Evolutionary conservation across 169 alveolate genomes (phyloP), one percentile per base, ranked within the genome.

Genomic region (Plasmodium falciparum): DNA sequence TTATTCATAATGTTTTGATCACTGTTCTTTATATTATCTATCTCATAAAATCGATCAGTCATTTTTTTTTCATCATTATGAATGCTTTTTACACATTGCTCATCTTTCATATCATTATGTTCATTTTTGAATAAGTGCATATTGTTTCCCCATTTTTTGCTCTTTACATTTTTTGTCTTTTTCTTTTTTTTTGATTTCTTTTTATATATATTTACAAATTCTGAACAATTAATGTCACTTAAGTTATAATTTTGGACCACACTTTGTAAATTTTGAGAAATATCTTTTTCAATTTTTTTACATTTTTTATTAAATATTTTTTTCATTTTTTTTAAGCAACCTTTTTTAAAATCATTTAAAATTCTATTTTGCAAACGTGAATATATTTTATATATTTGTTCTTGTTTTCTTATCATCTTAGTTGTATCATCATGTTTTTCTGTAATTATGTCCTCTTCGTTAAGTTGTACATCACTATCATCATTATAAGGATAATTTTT

Each of bases 311-410:
- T 65, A 49, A 75, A 49, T 26, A 75, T 4, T 45, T 29, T 75
- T 50, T 62, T 63, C 89, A 75, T 75, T 63, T 75, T 75, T 69
- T 65, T 75, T 56, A 75, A 39, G 63, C 4, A 75, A 2, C 69
- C 69, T 39, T 39, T 62, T 75, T 75, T 75, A 49, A 75, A 63
- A 47, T 75, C 67, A 24, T 49, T 22, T 15, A 75, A 6, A 52
- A 75, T 63, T 49, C 12, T 49, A 4, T 45, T 63, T 6, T 75
- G 75, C 2, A 75, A 61, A 43, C 24, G 63, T 7, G 75, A 26
- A 39, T 63, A 75, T 43, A 12, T 52, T 49, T 33, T 75, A 12
- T 8, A 6, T 39, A 52, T 75, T 67, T 11, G 12, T 22, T 52
- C 56, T 59, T 12, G 54, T 15, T 39, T 45, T 22, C 12, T 45